Base-by-base conservation (phyloP, 495 filamentous ascomycete species). In the Penicillium macrosclerotiorum region DNA sequence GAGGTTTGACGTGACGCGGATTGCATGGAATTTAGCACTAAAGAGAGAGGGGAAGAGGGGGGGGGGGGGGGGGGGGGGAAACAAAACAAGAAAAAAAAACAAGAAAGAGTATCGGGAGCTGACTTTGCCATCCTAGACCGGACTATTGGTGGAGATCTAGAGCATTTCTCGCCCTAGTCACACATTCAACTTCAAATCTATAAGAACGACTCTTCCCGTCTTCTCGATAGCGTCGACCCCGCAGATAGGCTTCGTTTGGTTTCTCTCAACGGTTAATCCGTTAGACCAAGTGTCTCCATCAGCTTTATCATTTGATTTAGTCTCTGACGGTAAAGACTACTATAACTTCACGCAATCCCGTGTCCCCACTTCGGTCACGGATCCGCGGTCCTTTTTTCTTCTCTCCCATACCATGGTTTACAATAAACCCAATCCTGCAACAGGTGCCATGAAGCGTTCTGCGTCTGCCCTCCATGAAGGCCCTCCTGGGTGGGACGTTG, bases 381-480 rank as follows among this genome's bases (percentile, higher is more conserved):
- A 19, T n/a, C 3, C 24, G 43, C 44, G 20, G 31, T 33, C 9
- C n/a, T 23, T 34, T 14, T 19, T 46, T 17, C 30, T 45, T n/a
- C n/a, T n/a, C n/a, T n/a, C n/a, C 26, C 8, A 32, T 37, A 61
- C 30, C 20, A 72, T 72, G 68, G 68, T 70, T 49, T 59, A 63
- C 52, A 64, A 39, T 26, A 58, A 63, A 37, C 56, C 63, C 35
- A 54, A 51, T 32, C 31, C 59, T 3, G 43, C 54, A 40, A 54
- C 51, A 39, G 60, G 62, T 17, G 58, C 60, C 37, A 61, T 63
- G 57, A 72, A 72, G 52, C 53, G 69, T 24, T 60, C 69, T 22
- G 55, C 59, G 24, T 72, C 68, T 6, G 45, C 59, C 20, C 34
- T 68, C 16, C 46, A 65, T 8, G 63, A 66, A 46, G 60, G 62